Base-by-base conservation (phyloP, 1,284 basidiomycete species). In the Pyrrhoderma noxium region DNA sequence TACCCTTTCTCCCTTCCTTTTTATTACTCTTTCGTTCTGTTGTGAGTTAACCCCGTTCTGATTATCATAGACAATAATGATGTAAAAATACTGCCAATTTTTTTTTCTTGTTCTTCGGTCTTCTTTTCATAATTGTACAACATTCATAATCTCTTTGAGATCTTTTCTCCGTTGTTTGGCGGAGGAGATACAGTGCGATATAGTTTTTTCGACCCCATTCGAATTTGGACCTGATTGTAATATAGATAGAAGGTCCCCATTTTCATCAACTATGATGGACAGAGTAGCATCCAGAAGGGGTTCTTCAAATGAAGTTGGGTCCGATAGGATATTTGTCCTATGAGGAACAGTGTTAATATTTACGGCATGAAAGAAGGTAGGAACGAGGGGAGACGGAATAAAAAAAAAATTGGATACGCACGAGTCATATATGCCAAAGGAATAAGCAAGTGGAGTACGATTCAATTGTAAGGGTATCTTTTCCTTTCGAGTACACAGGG, bases 261-360 rank as follows among this genome's bases (percentile, higher is more conserved):
- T 58, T 47, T 78, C 74, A 57, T 85, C 80, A 1, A 90, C 57
- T 0, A 85, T 71, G 37, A 93, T 67, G 1, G 80, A 82, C 42
- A 93, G 62, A 0, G 76, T 75, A 0, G 86, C 83, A 19, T 86
- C 80, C 21, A 92, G 73, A 13, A 95, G 73, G 0, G 90, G 88
- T 58, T 93, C 84, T 67, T 98, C 94, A 65, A 96, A 96, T 0
- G 91, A 76, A 0, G 89, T 87, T 1, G 91, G 89, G 66, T 97
- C 94, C 0, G 84, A 74, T 1, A 97, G 70, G 11, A 94, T 66
- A 42, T 83, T 73, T 35, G 77, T 78, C 49, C 83, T 85, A 57
- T 18, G n/a, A n/a, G n/a, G n/a, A n/a, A 27, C n/a, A n/a, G n/a
- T n/a, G n/a, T n/a, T n/a, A 8, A 7, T 38, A 19, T 51, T 51